Percentiles rank a stretch among this genome's conserved stretches.
phyloP scores from a whole-genome alignment of 768 basidiomycete genomes.

The Collybia sordida region DNA sequence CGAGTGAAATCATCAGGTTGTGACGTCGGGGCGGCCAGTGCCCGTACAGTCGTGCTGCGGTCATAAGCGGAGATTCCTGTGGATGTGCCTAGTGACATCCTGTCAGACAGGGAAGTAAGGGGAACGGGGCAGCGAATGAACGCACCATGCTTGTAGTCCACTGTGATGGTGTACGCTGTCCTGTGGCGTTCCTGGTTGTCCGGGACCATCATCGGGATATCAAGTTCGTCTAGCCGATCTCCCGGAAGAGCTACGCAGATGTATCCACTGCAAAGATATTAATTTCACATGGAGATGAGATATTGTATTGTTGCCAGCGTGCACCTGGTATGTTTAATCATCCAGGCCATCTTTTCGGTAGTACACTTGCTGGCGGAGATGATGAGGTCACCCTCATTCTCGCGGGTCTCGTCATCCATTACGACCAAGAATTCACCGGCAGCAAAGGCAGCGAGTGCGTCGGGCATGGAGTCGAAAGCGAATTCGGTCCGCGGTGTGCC shows the following conservation, averaged over 20 bases:
- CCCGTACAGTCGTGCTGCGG: conserved; percentile 82
- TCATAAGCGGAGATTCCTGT: conserved; percentile 98
- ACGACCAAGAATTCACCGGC: conserved; percentile 92
- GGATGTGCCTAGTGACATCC: conserved; percentile 61
- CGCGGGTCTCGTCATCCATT: conserved; percentile 94
- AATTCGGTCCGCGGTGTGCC: conserved; percentile 40
- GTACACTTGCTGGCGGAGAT: conserved; percentile 83
- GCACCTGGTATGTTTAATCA: conserved; percentile 95
- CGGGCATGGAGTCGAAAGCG: conserved; percentile 78
- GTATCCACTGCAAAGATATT: conserved; percentile 68
- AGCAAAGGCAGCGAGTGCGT: conserved; percentile 72
- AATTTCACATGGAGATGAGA: background rate
- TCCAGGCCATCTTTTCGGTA: conserved; percentile 98
- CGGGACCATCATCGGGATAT: conserved; percentile 93
- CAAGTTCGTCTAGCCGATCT: conserved; percentile 71
- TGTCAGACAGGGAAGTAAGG: background rate
- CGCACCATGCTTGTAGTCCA: conserved; percentile 88
- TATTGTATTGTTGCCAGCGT: conserved; percentile 15
- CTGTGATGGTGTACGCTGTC: conserved; percentile 95
- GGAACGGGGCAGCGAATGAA: conserved; percentile 14
- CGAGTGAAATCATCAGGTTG: conserved; percentile 75
- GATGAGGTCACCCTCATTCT: conserved; percentile 98
- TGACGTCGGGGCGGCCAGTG: conserved; percentile 64
- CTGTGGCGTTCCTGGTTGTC: conserved; percentile 86
- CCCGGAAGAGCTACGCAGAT: conserved; percentile 86